Base-by-base conservation (phyloP, 2,329 filamentous ascomycete species). In the Sphaerulina musiva region DNA sequence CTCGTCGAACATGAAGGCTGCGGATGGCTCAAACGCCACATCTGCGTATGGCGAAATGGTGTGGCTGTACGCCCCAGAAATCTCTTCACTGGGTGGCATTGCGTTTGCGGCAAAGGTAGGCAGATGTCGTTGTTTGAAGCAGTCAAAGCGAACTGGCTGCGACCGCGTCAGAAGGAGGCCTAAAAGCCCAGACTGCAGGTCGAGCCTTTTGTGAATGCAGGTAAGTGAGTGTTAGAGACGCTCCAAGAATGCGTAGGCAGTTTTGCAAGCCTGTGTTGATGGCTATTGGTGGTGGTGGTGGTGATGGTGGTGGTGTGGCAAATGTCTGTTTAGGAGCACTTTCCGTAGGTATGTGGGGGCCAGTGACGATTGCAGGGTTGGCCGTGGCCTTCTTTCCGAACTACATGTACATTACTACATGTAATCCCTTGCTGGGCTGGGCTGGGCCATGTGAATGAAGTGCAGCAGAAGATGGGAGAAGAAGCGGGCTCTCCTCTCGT, bases 1-100 rank as follows among this genome's bases (percentile, higher is more conserved):
- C 36, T 55, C 64, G 17, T 59, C 64, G 46, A 66, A 66, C 46
- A 59, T 57, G 58, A 59, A 66, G 47, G 45, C 52, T 12, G 61
- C 41, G 12, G 61, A 55, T 20, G 64, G 64, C 44, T 65, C 62
- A 51, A 66, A 66, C 10, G 61, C 63, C 12, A 62, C 50, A 31
- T 66, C 64, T 39, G 61, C 64, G 31, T 49, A 53, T 11, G 41
- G 23, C 12, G 41, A 14, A 32, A 36, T 12, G n/a, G 12, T 17
- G n/a, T 29, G 42, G 34, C 41, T 38, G n/a, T 53, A 36, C 9
- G 36, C 38, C n/a, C 14, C 8, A 29, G 23, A 39, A 38, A 39
- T 48, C 10, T 44, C 17, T 44, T 10, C 41, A 10, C 20, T 26
- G 6, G 20, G 20, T 44, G 10, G 3, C 34, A 36, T 36, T 36